Evolutionary conservation across 768 basidiomycete species (phyloP).

Genomic region (Lactifluus subvellereus): DNA sequence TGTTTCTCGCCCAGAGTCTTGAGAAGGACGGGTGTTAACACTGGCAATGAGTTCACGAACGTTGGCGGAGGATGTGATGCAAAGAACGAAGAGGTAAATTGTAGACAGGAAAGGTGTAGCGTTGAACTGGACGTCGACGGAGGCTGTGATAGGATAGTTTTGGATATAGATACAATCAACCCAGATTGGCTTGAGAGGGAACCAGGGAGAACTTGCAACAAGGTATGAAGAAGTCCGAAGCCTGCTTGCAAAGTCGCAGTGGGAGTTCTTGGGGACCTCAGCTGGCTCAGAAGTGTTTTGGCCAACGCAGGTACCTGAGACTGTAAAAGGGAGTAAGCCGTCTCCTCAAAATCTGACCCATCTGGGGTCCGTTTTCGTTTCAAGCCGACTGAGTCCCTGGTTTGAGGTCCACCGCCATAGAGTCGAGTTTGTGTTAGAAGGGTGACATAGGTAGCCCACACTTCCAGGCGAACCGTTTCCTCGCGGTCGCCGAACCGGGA

Average conservation of each 20-base stretch:
- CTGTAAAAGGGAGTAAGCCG: conserved; percentile 64
- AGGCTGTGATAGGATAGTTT: conserved; percentile 57
- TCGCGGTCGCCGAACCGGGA: conserved; percentile 93
- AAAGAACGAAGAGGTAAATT: conserved; percentile 84
- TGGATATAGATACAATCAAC: conserved; percentile 57
- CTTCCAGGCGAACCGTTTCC: conserved; percentile 87
- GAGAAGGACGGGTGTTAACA: conserved; percentile 69
- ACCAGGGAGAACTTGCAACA: conserved; percentile 78
- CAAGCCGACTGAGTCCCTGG: conserved; percentile 46
- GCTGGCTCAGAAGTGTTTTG: conserved; percentile 78
- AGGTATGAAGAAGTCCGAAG: conserved; percentile 67
- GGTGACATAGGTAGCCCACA: conserved; percentile 80
- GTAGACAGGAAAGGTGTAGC: conserved; percentile 76
- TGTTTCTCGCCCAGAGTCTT: conserved; percentile 74
- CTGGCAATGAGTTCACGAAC: conserved; percentile 55
- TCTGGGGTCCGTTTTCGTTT: conserved; percentile 77
- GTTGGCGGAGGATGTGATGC: conserved; percentile 57
- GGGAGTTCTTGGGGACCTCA: conserved; percentile 74
- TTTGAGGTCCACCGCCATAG: conserved; percentile 61
- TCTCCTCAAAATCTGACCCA: conserved; percentile 68
- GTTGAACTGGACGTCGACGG: conserved; percentile 73
- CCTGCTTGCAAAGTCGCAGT: conserved; percentile 79
- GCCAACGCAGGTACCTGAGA: conserved; percentile 72
- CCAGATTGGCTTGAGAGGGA: conserved; percentile 67
- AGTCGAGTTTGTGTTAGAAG: conserved; percentile 81